A percentile compares a stretch with the other conserved stretches of the same genome.
phyloP scores from a whole-genome alignment of 1,284 basidiomycete species.

The Entoloma clypeatum region DNA sequence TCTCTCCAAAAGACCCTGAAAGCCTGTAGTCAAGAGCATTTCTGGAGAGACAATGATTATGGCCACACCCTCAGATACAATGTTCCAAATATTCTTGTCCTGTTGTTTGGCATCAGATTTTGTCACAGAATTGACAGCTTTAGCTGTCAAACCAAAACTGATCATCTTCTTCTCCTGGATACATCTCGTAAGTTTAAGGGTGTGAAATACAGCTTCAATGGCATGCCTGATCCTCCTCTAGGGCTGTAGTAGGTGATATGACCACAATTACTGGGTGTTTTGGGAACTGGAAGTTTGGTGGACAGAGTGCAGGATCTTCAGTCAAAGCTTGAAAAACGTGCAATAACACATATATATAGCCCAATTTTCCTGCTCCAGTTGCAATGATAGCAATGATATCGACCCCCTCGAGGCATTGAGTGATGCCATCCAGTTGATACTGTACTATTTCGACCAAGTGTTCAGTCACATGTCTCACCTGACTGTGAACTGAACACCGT shows the following conservation, averaged over 20 bases:
- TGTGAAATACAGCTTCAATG: not conserved
- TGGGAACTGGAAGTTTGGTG: too few relatives aligned
- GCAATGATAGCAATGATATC: too few relatives aligned
- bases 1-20: constrained; percentile 18
- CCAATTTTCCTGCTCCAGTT: too few relatives aligned
- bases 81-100: constrained; percentile 21
- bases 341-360: too few relatives aligned
- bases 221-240: constrained; percentile 12
- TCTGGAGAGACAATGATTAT: constrained; percentile 30
- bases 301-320: too few relatives aligned
- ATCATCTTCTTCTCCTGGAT: constrained; percentile 8
- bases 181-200: not conserved
- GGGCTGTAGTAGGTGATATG: constrained; percentile 13
- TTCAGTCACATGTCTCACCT: too few relatives aligned
- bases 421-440: too few relatives aligned
- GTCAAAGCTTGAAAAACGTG: too few relatives aligned
- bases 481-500: too few relatives aligned
- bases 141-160: constrained; percentile 9
- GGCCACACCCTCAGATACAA: constrained; percentile 5
- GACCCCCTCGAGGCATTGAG: too few relatives aligned
- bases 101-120: constrained; percentile 10
- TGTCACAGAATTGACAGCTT: constrained; percentile 25
- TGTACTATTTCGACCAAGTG: too few relatives aligned
- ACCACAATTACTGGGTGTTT: constrained; percentile 13
- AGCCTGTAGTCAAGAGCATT: constrained; percentile 19